A percentile compares a stretch with the other conserved stretches of the same genome.
These are phyloP conservation scores for Pestalotiopsis sp. DNA, from an alignment of 2,329 filamentous ascomycete species.

Conservation along the genomic window DNA sequence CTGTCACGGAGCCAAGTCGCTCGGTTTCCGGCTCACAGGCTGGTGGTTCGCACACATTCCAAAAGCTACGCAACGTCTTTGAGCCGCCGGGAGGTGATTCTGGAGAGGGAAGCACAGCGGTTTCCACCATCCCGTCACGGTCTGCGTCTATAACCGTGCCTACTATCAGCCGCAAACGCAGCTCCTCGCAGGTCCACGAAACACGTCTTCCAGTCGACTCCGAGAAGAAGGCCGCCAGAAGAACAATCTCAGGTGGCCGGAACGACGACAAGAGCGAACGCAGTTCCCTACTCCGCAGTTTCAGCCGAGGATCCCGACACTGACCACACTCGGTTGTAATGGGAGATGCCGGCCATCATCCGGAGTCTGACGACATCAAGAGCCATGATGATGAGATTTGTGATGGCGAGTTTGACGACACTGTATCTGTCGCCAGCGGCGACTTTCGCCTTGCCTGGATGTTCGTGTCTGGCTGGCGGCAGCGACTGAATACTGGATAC, in stretches of 20 bases:
- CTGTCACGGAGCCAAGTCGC: conserved; percentile 5
- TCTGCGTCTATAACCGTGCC: conserved; percentile 25
- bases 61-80: conserved; percentile 41
- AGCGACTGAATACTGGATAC: conserved; percentile 29
- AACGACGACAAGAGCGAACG: conserved; percentile 25
- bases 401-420: conserved; percentile 13
- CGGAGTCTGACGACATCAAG: neutral
- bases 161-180: conserved; percentile 13
- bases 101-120: neutral
- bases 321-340: conserved; percentile 40
- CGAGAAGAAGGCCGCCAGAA: neutral
- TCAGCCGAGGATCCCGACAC: conserved; percentile 20
- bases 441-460: conserved; percentile 37
- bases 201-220: conserved; percentile 1
- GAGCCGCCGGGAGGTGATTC: conserved; percentile 23
- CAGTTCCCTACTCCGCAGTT: conserved; percentile 29
- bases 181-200: conserved; percentile 15
- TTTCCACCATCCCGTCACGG: conserved; percentile 21
- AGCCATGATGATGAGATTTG: neutral
- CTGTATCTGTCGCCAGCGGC: conserved; percentile 14
- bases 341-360: conserved; percentile 15
- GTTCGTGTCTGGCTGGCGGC: conserved; percentile 38
- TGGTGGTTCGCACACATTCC: conserved; percentile 32
- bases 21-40: conserved; percentile 15
- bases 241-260: conserved; percentile 15